Base-by-base conservation (phyloP, 2,329 filamentous ascomycete genomes). In the Trichoderma sp. region DNA sequence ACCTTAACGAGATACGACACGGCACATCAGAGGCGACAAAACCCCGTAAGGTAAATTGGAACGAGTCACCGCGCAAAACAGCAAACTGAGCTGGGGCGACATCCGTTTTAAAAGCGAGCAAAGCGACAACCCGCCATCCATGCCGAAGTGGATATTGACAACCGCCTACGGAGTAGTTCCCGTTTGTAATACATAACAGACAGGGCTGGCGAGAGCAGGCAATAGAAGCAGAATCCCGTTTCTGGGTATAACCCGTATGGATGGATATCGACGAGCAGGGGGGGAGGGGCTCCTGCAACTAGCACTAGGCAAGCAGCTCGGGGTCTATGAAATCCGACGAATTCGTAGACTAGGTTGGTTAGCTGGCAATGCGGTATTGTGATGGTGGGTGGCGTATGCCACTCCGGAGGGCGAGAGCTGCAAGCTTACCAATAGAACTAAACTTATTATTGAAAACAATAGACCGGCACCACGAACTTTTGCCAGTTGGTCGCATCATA, bases 301-400 rank as follows among this genome's bases (percentile, higher is more conserved):
- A 19, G 56, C 31, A 59, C 60, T 47, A 69, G 55, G 55, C 61
- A 52, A 58, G 68, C 29, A 69, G 53, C 40, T 69, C 68, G 68
- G 68, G 29, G 27, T 29, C 66, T 56, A 27, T 29, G 52, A 68
- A 61, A 37, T 21, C 66, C 66, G 66, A 57, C 52, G 59, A 43
- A 21, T 47, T 60, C 47, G 56, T 61, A 61, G 57, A 8, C 57
- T 56, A 40, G 29, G 11, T 21, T 7, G 27, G 11, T 47, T 56
- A 53, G 55, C 37, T 40, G 10, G 27, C 43, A 24, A 35, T 58
- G 27, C 55, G 24, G 27, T 58, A 11, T 7, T 27, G 29, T 40
- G 56, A 11, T 60, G 55, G 65, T 43, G 65, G 43, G 65, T 53
- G 57, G 63, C 63, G 63, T 58, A 27, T 31, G 49, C 24, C 19